Base-by-base conservation (phyloP, 768 basidiomycete genomes). In the Phlebiopsis flavidoalba region DNA sequence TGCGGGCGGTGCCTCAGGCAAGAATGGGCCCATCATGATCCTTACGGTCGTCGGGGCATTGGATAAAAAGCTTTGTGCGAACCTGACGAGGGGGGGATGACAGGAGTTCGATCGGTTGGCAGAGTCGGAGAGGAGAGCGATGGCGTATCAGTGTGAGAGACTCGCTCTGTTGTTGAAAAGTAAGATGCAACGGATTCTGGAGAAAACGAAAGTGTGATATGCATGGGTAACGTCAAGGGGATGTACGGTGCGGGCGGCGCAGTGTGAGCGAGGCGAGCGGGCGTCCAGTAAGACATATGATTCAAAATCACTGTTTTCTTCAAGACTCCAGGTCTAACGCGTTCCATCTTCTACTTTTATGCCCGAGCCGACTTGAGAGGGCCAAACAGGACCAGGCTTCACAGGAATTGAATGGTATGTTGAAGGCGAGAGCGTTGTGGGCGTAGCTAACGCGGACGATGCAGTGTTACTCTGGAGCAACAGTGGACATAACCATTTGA, bases 171-270 rank as follows among this genome's bases (percentile, higher is more conserved):
- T 5, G 53, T 7, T 51, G 60, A 53, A 53, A 65, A 55, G 64
- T 61, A 55, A 31, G 54, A 54, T 31, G 53, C 31, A 43, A 60
- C 24, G 22, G 63, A 53, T 52, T 60, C 59, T 26, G 60, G 50
- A 19, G 64, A 57, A 36, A 60, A 48, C 12, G 65, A 49, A 14
- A 64, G 52, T 10, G 59, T 53, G 14, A n/a, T n/a, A n/a, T 57
- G 40, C 17, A 58, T 43, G 12, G 68, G 65, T 14, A 66, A 53
- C 21, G 59, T 54, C 5, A 67, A 58, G 1, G 66, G 66, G 48
- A 43, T 66, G 64, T 14, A 62, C 61, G 19, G 62, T 31, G 26
- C 26, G 26, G 26, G 26, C 3, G 61, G 35, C 15, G 64, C 59
- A 2, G 59, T n/a, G 57, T 21, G 56, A 43, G 43, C 24, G 33